Evolutionary conservation across 768 basidiomycete genomes (phyloP).

Genomic region (Hemileccinum impolitum): DNA sequence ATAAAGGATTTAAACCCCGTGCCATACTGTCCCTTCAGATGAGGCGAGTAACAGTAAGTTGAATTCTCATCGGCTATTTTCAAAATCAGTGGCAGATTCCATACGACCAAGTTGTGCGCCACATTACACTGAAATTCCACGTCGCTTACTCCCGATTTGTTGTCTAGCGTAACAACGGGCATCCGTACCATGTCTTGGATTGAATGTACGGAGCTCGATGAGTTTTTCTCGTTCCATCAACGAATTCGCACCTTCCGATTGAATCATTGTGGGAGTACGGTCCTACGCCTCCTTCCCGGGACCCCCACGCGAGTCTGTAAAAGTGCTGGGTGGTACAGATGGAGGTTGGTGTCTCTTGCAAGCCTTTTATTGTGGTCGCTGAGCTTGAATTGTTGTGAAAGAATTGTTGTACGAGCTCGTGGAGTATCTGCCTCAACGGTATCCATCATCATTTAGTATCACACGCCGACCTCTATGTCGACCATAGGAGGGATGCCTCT

Average conservation of each 20-base stretch:
- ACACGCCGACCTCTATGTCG: slow-evolving; percentile 33
- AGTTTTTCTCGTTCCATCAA: slow-evolving; percentile 53
- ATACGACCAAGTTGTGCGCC: too few relatives aligned
- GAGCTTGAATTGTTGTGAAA: slow-evolving; percentile 39
- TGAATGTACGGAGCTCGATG: slow-evolving; percentile 76
- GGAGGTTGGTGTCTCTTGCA: slow-evolving; percentile 24
- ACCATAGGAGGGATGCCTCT: slow-evolving; percentile 24
- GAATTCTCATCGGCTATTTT: background rate
- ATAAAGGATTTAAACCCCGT: slow-evolving; percentile 51
- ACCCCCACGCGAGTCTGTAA: slow-evolving; percentile 36
- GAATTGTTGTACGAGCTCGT: slow-evolving; percentile 69
- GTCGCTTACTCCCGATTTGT: slow-evolving; percentile 1
- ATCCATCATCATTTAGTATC: slow-evolving; percentile 57
- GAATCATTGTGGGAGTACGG: slow-evolving; percentile 43
- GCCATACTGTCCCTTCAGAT: slow-evolving; percentile 65
- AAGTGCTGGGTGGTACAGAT: slow-evolving; percentile 28
- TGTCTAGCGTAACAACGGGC: slow-evolving; percentile 65
- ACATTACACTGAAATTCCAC: too few relatives aligned
- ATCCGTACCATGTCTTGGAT: slow-evolving; percentile 67
- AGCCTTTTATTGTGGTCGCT: background rate
- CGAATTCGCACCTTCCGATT: slow-evolving; percentile 57
- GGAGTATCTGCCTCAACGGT: slow-evolving; percentile 64
- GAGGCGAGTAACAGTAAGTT: slow-evolving; percentile 68
- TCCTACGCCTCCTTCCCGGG: slow-evolving; percentile 47
- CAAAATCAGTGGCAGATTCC: too few relatives aligned